phyloP scores from a whole-genome alignment of 306 rosid genomes.

The Mucuna pruriens region DNA sequence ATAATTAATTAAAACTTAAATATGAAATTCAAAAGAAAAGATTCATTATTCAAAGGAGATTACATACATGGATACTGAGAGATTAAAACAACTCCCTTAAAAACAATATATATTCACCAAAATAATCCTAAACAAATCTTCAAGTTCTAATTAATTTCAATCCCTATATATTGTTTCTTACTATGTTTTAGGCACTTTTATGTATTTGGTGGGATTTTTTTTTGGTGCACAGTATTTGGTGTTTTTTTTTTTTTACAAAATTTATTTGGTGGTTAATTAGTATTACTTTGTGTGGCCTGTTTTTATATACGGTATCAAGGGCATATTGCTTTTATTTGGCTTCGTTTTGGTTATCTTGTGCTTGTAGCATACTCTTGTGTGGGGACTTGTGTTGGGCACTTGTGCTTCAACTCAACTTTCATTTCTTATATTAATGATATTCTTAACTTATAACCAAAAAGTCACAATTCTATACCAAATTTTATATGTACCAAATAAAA shows the following conservation, averaged over 20 bases:
- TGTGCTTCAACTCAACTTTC: not conserved
- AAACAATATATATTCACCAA: no score
- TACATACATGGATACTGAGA: no score
- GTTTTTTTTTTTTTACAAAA: no score
- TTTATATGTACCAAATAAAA: not conserved
- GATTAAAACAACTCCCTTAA: no score
- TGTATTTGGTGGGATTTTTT: not conserved
- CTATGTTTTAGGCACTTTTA: not conserved
- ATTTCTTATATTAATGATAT: not conserved
- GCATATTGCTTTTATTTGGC: not conserved
- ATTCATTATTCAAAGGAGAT: no score
- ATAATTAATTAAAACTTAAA: not conserved
- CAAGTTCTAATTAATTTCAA: no score
- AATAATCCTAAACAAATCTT: no score
- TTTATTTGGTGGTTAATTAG: no score
- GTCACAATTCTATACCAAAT: not conserved
- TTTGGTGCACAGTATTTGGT: no score
- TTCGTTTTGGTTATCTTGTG: not conserved
- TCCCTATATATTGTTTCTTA: not conserved
- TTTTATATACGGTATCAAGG: no score
- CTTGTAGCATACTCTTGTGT: not conserved
- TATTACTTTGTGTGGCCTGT: not conserved
- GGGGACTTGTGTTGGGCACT: not conserved
- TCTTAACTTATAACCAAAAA: not conserved
- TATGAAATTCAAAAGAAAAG: not conserved